Conservation (phyloP, 768 basidiomycete genomes). For the Suillus hirtellus region DNA sequence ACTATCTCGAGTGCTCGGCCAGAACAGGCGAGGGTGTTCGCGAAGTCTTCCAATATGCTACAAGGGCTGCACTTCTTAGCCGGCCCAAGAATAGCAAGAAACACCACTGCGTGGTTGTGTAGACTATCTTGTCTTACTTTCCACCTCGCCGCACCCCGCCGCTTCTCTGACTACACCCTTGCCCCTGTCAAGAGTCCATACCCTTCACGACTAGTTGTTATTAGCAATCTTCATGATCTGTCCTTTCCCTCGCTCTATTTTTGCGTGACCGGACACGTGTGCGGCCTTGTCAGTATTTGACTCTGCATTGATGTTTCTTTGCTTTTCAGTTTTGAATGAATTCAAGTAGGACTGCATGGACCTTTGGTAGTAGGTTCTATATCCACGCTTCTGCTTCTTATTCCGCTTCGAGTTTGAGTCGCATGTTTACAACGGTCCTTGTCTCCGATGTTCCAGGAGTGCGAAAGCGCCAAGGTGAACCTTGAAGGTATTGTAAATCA, state of each 20-base stretch:
- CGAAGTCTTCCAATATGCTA: slow-evolving; percentile 98
- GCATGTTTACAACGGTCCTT: neutral
- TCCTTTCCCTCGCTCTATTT: slow-evolving; percentile 23
- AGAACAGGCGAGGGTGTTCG: slow-evolving; percentile 95
- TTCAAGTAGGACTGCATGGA: slow-evolving; percentile 7
- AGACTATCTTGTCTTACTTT: slow-evolving; percentile 29
- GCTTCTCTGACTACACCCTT: slow-evolving; percentile 14
- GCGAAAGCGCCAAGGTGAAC: neutral
- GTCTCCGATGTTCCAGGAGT: neutral
- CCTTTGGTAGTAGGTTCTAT: slow-evolving; percentile 8
- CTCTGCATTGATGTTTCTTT: slow-evolving; percentile 6
- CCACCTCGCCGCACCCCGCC: slow-evolving; percentile 17
- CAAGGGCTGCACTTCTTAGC: slow-evolving; percentile 83
- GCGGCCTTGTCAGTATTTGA: slow-evolving; percentile 7
- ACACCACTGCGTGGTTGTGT: slow-evolving; percentile 45
- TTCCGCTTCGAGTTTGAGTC: slow-evolving; percentile 2
- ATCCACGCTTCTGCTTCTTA: slow-evolving; percentile 1
- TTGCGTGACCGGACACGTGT: slow-evolving; percentile 13
- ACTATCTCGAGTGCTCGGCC: slow-evolving; percentile 97
- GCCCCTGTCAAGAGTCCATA: slow-evolving; percentile 32
- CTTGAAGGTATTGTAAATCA: slow-evolving; percentile 4
- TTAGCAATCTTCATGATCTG: slow-evolving; percentile 40
- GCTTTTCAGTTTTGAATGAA: slow-evolving; percentile 11
- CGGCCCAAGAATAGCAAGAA: slow-evolving; percentile 48
- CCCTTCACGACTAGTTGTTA: slow-evolving; percentile 39